phyloP scores from a whole-genome alignment of 768 basidiomycete genomes.

The Suillus subalutaceus region DNA sequence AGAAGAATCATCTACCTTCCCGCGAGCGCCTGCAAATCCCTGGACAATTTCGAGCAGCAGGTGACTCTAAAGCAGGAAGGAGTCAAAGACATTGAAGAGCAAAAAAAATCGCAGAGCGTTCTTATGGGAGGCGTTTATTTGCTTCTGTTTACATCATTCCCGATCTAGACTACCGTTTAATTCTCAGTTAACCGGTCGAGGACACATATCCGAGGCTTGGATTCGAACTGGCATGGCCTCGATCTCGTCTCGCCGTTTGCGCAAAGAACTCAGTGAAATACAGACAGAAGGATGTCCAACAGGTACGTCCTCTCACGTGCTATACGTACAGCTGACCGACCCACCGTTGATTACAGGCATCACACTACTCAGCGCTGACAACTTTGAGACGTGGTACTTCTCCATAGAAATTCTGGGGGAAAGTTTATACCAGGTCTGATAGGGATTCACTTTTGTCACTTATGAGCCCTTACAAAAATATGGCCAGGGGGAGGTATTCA shows the following conservation, averaged over 20 bases:
- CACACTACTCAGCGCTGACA: conserved; percentile 70
- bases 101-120: conserved; percentile 15
- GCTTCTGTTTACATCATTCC: conserved; percentile 35
- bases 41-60: conserved; percentile 46
- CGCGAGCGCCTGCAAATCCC: conserved; percentile 68
- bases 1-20: conserved; percentile 55
- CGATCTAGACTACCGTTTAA: conserved; percentile 14
- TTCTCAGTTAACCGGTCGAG: not conserved
- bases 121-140: conserved; percentile 40
- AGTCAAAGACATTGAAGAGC: conserved; percentile 38
- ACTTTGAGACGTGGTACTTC: conserved; percentile 78
- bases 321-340: not conserved
- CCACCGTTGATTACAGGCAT: conserved; percentile 55
- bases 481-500: conserved; percentile 71
- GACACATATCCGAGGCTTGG: conserved; percentile 15
- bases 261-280: conserved; percentile 74
- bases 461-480: not conserved
- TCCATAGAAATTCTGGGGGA: conserved; percentile 85
- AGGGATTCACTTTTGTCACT: conserved; percentile 8
- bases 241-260: conserved; percentile 64
- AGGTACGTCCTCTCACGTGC: conserved; percentile 38
- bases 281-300: conserved; percentile 66
- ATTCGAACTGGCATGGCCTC: conserved; percentile 50
- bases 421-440: conserved; percentile 67
- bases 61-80: conserved; percentile 76